Evolutionary conservation across 148 eudicot species (phyloP).

Genomic region (Arctostaphylos glauca): DNA sequence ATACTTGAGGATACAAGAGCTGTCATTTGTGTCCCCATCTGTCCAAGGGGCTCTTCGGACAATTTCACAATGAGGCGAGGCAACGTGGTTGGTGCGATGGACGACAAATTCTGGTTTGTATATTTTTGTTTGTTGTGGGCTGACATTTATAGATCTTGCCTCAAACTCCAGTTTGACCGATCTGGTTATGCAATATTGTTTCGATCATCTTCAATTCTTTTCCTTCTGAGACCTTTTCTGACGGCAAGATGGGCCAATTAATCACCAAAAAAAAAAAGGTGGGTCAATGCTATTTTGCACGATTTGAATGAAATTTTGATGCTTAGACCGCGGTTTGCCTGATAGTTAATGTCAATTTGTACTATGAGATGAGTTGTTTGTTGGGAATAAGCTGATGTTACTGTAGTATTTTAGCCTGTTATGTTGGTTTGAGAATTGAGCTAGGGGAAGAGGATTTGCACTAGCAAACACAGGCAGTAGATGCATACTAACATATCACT

Average conservation of each 20-base stretch:
- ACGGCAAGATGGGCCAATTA: too few species aligned
- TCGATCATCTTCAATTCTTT: not conserved
- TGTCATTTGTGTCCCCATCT: not conserved
- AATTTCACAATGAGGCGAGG: slow-evolving; percentile 7
- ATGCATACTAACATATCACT: too few species aligned
- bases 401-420: not conserved
- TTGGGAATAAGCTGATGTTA: not conserved
- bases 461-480: too few species aligned
- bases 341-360: too few species aligned
- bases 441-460: too few species aligned
- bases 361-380: not conserved
- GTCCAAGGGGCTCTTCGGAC: not conserved
- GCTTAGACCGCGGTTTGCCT: not conserved
- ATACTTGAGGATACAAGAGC: slow-evolving; percentile 30
- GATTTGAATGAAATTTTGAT: not conserved
- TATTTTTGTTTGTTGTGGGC: not conserved
- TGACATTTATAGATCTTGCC: not conserved
- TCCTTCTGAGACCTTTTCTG: not conserved
- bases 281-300: not conserved
- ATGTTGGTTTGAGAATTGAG: not conserved
- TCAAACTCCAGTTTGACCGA: too few species aligned
- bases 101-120: not conserved
- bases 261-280: too few species aligned
- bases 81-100: not conserved
- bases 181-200: not conserved